These are phyloP conservation scores for Daldinia sp. DNA, from an alignment of 2,329 filamentous ascomycete species.

Conservation along the genomic window DNA sequence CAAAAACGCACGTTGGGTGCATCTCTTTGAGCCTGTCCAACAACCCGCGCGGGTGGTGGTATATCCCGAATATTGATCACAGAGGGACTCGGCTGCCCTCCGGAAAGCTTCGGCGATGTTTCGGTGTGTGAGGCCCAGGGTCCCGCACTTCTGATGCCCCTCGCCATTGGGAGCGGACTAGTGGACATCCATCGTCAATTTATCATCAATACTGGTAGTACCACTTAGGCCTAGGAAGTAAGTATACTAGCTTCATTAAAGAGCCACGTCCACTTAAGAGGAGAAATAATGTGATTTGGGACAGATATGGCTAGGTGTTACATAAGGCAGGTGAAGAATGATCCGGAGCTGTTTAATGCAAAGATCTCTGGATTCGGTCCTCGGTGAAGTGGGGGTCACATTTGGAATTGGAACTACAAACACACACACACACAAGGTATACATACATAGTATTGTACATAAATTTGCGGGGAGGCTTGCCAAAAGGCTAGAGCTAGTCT, in stretches of 20 bases:
- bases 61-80: slow-evolving; percentile 39
- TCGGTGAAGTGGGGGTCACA: slow-evolving; percentile 47
- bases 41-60: slow-evolving; percentile 22
- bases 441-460: slow-evolving; percentile 10
- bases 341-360: slow-evolving; percentile 5
- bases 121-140: slow-evolving; percentile 40
- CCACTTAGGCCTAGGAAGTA: neutral
- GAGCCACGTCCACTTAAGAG: slow-evolving; percentile 15
- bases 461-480: slow-evolving; percentile 42
- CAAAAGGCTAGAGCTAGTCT: slow-evolving; percentile 35
- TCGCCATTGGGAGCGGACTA: slow-evolving; percentile 31
- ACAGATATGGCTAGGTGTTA: slow-evolving; percentile 1
- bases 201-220: slow-evolving; percentile 24
- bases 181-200: slow-evolving; percentile 19
- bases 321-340: slow-evolving; percentile 4
- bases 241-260: neutral
- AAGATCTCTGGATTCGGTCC: slow-evolving; percentile 38
- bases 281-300: neutral
- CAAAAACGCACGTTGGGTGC: slow-evolving; percentile 20
- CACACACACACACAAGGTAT: slow-evolving; percentile 6
- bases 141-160: slow-evolving; percentile 38
- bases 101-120: slow-evolving; percentile 44
- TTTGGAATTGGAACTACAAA: slow-evolving; percentile 10
- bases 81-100: slow-evolving; percentile 37
- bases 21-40: slow-evolving; percentile 1